Evolutionary conservation across 2,329 filamentous ascomycete species (phyloP).

Genomic region (Colletotrichum eleusines): DNA sequence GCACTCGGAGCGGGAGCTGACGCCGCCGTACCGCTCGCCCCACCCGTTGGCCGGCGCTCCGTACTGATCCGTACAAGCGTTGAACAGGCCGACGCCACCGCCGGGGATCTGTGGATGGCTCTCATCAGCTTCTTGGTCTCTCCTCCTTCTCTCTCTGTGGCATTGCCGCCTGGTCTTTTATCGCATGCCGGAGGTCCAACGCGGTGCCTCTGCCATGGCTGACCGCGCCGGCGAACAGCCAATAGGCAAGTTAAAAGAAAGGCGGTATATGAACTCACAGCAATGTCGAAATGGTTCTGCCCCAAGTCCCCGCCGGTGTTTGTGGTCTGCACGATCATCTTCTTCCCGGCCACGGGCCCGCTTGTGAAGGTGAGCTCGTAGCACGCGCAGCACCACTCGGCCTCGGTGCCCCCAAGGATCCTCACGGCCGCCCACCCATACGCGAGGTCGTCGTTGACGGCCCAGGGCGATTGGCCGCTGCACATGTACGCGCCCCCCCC

Average conservation of each 20-base stretch:
- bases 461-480: slow-evolving; percentile 64
- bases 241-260: background rate
- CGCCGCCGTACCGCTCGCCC: slow-evolving; percentile 70
- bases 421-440: slow-evolving; percentile 68
- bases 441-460: slow-evolving; percentile 60
- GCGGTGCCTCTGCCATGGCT: background rate
- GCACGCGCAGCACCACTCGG: slow-evolving; percentile 65
- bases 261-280: slow-evolving; percentile 47
- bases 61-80: slow-evolving; percentile 57
- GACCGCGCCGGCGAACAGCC: background rate
- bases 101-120: slow-evolving; percentile 56
- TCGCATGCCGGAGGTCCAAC: background rate
- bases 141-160: background rate
- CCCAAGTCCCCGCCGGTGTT: slow-evolving; percentile 69
- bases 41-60: slow-evolving; percentile 61
- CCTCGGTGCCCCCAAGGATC: slow-evolving; percentile 58
- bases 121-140: background rate
- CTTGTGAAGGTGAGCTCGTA: slow-evolving; percentile 72
- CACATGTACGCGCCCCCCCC: slow-evolving; percentile 67
- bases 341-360: slow-evolving; percentile 66
- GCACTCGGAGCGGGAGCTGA: slow-evolving; percentile 64
- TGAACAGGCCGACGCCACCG: slow-evolving; percentile 66
- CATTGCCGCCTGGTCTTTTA: background rate
- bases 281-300: slow-evolving; percentile 67
- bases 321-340: slow-evolving; percentile 70